Conservation (phyloP, 345 rosid species). For the thale cress (Arabidopsis thaliana) region DNA sequence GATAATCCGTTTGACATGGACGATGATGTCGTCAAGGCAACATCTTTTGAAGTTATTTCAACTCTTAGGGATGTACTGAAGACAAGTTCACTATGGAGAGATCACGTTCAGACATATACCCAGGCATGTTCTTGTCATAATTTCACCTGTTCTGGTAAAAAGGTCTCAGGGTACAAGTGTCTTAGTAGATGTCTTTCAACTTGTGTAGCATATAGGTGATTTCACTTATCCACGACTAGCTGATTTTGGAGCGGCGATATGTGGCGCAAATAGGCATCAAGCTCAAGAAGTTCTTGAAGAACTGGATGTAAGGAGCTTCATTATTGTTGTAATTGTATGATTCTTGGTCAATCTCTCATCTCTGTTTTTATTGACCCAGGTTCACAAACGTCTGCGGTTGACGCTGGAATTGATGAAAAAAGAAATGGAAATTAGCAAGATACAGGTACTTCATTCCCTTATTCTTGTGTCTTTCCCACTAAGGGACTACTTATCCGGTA, state of each 20-base stretch:
- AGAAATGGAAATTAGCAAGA: constrained; percentile 97
- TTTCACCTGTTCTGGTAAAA: constrained; percentile 7
- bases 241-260: constrained; percentile 99
- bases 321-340: constrained; percentile 2
- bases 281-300: constrained; percentile 96
- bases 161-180: constrained; percentile 11
- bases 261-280: constrained; percentile 86
- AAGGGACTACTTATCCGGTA: background rate
- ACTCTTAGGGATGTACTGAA: constrained; percentile 90
- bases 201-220: constrained; percentile 91
- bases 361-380: constrained; percentile 49
- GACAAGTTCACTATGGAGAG: constrained; percentile 92
- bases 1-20: constrained; percentile 90
- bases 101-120: constrained; percentile 91
- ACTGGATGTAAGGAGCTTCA: constrained; percentile 77
- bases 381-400: constrained; percentile 84
- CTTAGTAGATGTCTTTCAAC: constrained; percentile 32
- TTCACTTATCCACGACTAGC: constrained; percentile 88
- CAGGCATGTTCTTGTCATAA: constrained; percentile 55
- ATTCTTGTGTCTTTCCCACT: constrained; percentile 8
- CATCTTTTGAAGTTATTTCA: constrained; percentile 94
- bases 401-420: constrained; percentile 90
- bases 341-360: constrained; percentile 30
- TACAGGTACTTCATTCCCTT: constrained; percentile 65
- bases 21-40: constrained; percentile 93